Conservation (phyloP, 495 filamentous ascomycete genomes). For the Evansstolkia leycettana region DNA sequence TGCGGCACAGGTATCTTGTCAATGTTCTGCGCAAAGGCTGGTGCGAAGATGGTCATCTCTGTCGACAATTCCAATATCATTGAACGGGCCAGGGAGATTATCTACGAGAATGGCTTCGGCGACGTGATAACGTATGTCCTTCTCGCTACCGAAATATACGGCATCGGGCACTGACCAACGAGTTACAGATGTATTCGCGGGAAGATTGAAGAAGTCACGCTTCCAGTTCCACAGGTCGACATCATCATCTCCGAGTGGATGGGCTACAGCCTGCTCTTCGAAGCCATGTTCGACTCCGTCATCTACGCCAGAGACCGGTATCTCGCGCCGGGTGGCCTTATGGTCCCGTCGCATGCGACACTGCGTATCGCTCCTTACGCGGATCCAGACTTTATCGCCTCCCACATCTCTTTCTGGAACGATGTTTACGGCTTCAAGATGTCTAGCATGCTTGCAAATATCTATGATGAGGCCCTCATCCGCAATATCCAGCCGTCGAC, state of each 20-base stretch:
- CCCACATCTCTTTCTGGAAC: conserved; percentile 60
- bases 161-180: conserved; percentile 6
- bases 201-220: conserved; percentile 81
- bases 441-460: conserved; percentile 41
- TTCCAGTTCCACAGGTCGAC: conserved; percentile 85
- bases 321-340: conserved; percentile 63
- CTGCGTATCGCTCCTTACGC: conserved; percentile 77
- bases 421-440: conserved; percentile 46
- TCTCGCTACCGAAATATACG: neutral
- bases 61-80: conserved; percentile 94
- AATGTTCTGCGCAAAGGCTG: conserved; percentile 87
- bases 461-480: conserved; percentile 49
- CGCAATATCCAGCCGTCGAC: conserved; percentile 28
- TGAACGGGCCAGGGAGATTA: conserved; percentile 72
- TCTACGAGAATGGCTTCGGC: conserved; percentile 66
- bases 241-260: conserved; percentile 99
- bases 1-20: conserved; percentile 89
- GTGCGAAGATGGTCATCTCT: conserved; percentile 79
- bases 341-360: conserved; percentile 84
- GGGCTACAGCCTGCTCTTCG: conserved; percentile 97
- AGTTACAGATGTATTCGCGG: conserved; percentile 51
- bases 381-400: conserved; percentile 66
- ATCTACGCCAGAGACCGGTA: conserved; percentile 89
- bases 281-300: conserved; percentile 96
- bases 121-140: conserved; percentile 58